Base-by-base conservation (phyloP, 2,329 filamentous ascomycete species). In the Colletotrichum incanum region DNA sequence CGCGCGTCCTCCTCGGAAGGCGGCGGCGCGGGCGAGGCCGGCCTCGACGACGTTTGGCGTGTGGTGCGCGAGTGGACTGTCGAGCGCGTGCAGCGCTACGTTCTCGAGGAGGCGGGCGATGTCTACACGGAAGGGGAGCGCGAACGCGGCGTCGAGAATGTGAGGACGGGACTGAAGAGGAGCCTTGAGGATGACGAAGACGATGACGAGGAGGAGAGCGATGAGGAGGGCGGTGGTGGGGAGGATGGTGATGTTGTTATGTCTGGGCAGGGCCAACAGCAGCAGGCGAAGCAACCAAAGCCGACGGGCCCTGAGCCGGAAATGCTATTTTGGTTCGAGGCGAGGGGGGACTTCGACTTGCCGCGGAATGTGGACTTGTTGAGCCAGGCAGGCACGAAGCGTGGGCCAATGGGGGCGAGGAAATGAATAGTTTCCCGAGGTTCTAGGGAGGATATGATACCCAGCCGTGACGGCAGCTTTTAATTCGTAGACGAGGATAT, bases 41-140 rank as follows among this genome's bases (percentile, higher is more conserved):
- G 76, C 37, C 81, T 92, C 49, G 84, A 87, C 63, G 86, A 87
- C 55, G 81, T 93, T n/a, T 93, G 91, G 90, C 77, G 80, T 39
- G 83, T 84, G 71, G 80, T 85, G 75, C 78, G 83, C 20, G 76
- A 78, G 64, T 85, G 83, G 83, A 83, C 81, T 50, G 80, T 81
- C 11, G 78, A 79, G 2, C 81, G 86, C 11, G 81, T 87, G 39
- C 79, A 78, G 14, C 78, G 78, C 31, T 85, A 86, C 67, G 84
- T 84, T 47, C 77, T 80, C 43, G 84, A 84, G 28, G 84, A 85
- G 74, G 84, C 84, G 0, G 79, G 78, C n/a, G 91, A 93, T 67
- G 86, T 91, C 68, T 96, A 91, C 79, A 96, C 93, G 2, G 84
- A 89, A 4, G 91, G 92, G 76, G 94, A 96, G 84, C 87, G 89